phyloP scores from a whole-genome alignment of 495 filamentous ascomycete species.

The Penicillium herquei region DNA sequence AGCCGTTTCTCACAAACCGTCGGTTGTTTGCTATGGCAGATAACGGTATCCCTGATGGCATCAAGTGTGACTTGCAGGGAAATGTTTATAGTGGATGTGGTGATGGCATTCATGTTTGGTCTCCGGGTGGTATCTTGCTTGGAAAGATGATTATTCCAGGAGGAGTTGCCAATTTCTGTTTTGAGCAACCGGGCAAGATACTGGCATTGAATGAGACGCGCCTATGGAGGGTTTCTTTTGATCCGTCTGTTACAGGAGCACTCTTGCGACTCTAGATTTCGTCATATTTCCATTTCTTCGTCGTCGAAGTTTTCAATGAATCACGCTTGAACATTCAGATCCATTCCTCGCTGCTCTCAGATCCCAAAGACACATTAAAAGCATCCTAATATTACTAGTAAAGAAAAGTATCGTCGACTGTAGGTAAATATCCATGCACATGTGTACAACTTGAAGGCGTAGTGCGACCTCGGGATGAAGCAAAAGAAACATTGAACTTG shows the following conservation, averaged over 20 bases:
- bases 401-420: too few relatives aligned
- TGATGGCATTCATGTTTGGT: conserved; percentile 62
- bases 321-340: too few relatives aligned
- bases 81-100: conserved; percentile 61
- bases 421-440: too few relatives aligned
- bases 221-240: conserved; percentile 38
- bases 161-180: conserved; percentile 46
- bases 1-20: conserved; percentile 47
- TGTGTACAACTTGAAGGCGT: too few relatives aligned
- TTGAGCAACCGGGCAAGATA: conserved; percentile 37
- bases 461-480: too few relatives aligned
- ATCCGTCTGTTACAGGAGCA: conserved; percentile 29
- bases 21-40: conserved; percentile 59
- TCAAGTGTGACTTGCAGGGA: conserved; percentile 58
- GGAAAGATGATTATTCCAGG: conserved; percentile 51
- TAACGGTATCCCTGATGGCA: conserved; percentile 55
- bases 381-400: too few relatives aligned
- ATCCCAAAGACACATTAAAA: too few relatives aligned
- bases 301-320: too few relatives aligned
- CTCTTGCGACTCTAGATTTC: conserved; percentile 4
- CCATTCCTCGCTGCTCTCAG: too few relatives aligned
- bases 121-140: conserved; percentile 53
- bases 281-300: too few relatives aligned
- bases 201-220: conserved; percentile 41
- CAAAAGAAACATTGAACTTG: too few relatives aligned